Conservation (phyloP, 805 yeast genomes). For the Saturnispora zaruensis region DNA sequence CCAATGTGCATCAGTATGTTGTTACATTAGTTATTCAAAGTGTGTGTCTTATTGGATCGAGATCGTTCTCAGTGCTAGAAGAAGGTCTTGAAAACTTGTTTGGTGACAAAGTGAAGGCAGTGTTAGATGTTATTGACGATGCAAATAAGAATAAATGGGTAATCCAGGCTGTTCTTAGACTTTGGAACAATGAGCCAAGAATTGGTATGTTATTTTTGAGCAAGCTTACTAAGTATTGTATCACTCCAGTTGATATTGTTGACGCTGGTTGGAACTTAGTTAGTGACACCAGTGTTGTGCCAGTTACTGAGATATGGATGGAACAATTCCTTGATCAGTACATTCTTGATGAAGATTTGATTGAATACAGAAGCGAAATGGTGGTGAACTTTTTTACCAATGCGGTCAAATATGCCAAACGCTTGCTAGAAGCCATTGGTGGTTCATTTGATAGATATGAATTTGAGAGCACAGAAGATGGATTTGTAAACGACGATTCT, state of each 20-base stretch:
- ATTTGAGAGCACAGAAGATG: conserved; percentile 1
- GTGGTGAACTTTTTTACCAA: conserved; percentile 8
- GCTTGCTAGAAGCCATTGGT: neutral
- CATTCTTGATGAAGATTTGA: conserved; percentile 14
- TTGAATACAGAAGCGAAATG: conserved; percentile 12
- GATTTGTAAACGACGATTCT: conserved; percentile 8
- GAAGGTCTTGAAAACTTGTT: conserved; percentile 35
- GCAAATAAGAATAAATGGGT: conserved; percentile 34
- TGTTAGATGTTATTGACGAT: conserved; percentile 21
- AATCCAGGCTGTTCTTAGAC: conserved; percentile 48
- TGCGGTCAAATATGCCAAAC: conserved; percentile 1
- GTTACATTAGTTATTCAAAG: conserved; percentile 60
- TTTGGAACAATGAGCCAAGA: conserved; percentile 60
- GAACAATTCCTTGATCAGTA: conserved; percentile 31
- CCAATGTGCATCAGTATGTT: conserved; percentile 33
- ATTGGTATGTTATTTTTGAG: conserved; percentile 54
- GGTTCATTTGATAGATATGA: conserved; percentile 4
- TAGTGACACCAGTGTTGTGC: conserved; percentile 27
- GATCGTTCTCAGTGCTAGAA: conserved; percentile 75
- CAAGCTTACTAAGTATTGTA: conserved; percentile 37
- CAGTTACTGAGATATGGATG: conserved; percentile 36
- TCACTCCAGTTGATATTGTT: conserved; percentile 35
- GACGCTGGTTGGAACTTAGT: conserved; percentile 31
- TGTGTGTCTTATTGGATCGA: conserved; percentile 73
- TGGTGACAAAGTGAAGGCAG: conserved; percentile 22